Evolutionary conservation across 805 yeast genomes (phyloP).

Genomic region (Komagataella ulmi): DNA sequence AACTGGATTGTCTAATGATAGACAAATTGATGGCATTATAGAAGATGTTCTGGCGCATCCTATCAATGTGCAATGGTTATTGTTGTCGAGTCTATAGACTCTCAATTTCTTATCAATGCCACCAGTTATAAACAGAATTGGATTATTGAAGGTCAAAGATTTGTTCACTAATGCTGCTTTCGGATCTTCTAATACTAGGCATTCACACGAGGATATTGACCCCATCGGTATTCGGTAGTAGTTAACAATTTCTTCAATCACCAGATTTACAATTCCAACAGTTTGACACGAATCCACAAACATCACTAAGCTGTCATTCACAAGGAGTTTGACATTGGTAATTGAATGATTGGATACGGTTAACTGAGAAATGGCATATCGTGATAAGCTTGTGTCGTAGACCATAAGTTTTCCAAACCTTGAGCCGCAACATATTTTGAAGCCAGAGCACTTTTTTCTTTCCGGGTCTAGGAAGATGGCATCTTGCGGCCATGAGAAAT

Average conservation of each 20-base stretch:
- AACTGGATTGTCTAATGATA: background rate
- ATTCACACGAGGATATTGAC: constrained; percentile 10
- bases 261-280: constrained; percentile 11
- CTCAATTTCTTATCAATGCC: constrained; percentile 11
- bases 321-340: constrained; percentile 4
- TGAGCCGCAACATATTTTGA: constrained; percentile 8
- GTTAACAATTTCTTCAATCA: constrained; percentile 8
- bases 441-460: background rate
- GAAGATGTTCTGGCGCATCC: background rate
- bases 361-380: constrained; percentile 9
- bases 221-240: constrained; percentile 12
- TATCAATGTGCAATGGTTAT: background rate
- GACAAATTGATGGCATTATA: background rate
- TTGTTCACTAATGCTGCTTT: background rate
- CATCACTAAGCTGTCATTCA: constrained; percentile 6
- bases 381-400: constrained; percentile 12
- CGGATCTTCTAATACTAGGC: background rate
- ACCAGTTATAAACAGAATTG: constrained; percentile 7
- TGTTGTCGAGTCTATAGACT: constrained; percentile 7
- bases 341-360: constrained; percentile 14
- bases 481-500: constrained; percentile 15
- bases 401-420: constrained; percentile 13
- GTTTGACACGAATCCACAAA: constrained; percentile 13
- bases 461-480: constrained; percentile 6
- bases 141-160: background rate